Evolutionary conservation across 352 stramenopile species (phyloP), one percentile per base, ranked within the genome.

Genomic region (Pythium brachiatum): DNA sequence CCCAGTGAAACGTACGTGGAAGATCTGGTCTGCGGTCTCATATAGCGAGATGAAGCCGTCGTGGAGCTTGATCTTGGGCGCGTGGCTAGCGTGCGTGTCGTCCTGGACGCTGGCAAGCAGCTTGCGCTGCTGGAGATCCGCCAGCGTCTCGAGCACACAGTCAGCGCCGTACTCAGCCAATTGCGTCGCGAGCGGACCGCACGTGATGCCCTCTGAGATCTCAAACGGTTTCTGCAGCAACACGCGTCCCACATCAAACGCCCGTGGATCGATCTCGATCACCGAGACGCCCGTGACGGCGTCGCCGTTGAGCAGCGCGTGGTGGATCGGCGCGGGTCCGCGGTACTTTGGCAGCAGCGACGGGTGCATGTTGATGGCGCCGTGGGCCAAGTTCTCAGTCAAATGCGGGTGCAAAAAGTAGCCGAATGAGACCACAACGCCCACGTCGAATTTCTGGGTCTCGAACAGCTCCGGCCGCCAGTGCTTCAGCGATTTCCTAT

Each of bases 301-400:
- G 41, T 96, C 88, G 25, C 87, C 88, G 50, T 95, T 86, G 16
- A 94, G 64, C 27, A 96, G 75, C 50, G 83, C 85, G 65, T 93
- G 88, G 58, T 95, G 88, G 59, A 96, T 95, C 29, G 88, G 88
- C 38, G 88, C 86, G 20, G 88, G 83, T 0, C 88, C 88, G 12
- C 88, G 85, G 57, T 96, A 95, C 77, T 90, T 90, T 44, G 88
- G 88, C 47, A 96, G 57, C 20, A 96, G 63, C 27, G 86, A 95
- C 36, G 88, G 88, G 52, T 96, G 88, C 85, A 96, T 92, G 64
- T 96, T 96, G 61, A 96, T 89, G 23, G 87, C 86, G 7, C 88
- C 86, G 41, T 89, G 68, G 16, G 75, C 36, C 21, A 95, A 62
- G 9, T 81, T 75, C 15, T 68, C 70, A 11, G 95, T 72, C 75